A percentile compares a stretch with the other conserved stretches of the same genome.
These are phyloP conservation scores for Trichothecium roseum DNA, from an alignment of 2,329 filamentous ascomycete species.

Conservation along the genomic window DNA sequence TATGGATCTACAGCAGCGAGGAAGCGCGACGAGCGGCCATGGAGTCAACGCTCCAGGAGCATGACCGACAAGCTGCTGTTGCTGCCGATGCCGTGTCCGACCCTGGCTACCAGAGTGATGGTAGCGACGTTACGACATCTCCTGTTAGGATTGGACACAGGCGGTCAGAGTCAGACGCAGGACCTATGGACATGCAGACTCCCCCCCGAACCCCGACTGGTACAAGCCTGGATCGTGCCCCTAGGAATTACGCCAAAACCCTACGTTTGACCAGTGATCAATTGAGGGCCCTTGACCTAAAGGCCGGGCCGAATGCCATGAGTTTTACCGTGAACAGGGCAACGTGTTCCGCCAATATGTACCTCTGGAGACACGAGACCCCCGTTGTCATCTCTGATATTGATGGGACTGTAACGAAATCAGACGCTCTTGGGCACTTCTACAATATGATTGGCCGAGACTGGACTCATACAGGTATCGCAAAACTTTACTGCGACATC, in stretches of 20 bases:
- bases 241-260: conserved; percentile 91
- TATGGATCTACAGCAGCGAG: conserved; percentile 99
- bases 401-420: conserved; percentile 97
- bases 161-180: conserved; percentile 57
- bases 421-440: conserved; percentile 86
- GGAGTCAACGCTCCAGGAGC: conserved; percentile 37
- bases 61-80: conserved; percentile 35
- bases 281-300: conserved; percentile 73
- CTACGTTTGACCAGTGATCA: conserved; percentile 91
- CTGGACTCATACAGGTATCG: conserved; percentile 95
- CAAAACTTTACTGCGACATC: conserved; percentile 95
- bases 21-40: conserved; percentile 86
- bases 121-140: conserved; percentile 49
- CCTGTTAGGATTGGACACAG: conserved; percentile 39
- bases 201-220: conserved; percentile 62
- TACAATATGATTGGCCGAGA: conserved; percentile 94
- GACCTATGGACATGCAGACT: conserved; percentile 44
- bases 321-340: conserved; percentile 94
- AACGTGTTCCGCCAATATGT: conserved; percentile 87
- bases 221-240: conserved; percentile 53
- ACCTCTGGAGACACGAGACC: conserved; percentile 80
- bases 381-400: conserved; percentile 98
- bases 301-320: conserved; percentile 82
- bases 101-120: conserved; percentile 91
- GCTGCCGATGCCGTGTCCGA: conserved; percentile 80